A percentile compares a stretch with the other conserved stretches of the same genome.
Conservation (phyloP, 2,329 filamentous ascomycete species). For the Ascochyta lentis region DNA sequence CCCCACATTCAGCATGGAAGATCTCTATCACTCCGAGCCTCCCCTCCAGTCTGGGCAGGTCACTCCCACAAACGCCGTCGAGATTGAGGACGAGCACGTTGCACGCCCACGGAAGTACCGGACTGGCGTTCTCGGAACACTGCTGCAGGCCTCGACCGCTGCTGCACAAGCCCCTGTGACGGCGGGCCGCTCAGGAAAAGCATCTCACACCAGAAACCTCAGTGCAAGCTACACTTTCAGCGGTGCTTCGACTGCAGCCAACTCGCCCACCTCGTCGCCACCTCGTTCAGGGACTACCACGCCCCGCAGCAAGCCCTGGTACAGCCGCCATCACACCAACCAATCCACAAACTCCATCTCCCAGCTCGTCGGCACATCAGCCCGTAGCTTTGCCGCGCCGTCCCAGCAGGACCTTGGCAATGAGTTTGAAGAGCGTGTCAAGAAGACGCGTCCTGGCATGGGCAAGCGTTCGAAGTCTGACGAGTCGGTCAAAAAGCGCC, state of each 20-base stretch:
- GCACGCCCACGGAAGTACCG: constrained; percentile 72
- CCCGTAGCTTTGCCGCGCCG: constrained; percentile 51
- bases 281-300: constrained; percentile 53
- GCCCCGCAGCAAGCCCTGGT: constrained; percentile 50
- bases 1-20: constrained; percentile 31
- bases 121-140: constrained; percentile 73
- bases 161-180: constrained; percentile 18
- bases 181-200: constrained; percentile 14
- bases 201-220: constrained; percentile 30
- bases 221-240: constrained; percentile 39
- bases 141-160: constrained; percentile 62
- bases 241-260: constrained; percentile 43
- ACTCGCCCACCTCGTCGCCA: constrained; percentile 49
- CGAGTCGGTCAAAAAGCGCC: constrained; percentile 47
- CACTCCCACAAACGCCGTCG: constrained; percentile 56
- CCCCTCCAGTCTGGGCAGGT: constrained; percentile 54
- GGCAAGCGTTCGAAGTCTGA: constrained; percentile 47
- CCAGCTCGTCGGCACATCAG: constrained; percentile 53
- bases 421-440: constrained; percentile 51
- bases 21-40: constrained; percentile 40
- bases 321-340: constrained; percentile 40
- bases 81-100: constrained; percentile 68
- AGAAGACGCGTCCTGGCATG: constrained; percentile 46
- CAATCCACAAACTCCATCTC: constrained; percentile 53
- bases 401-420: constrained; percentile 51